Base-by-base conservation (phyloP, 2,329 filamentous ascomycete genomes). In the Talaromyces funiculosus region DNA sequence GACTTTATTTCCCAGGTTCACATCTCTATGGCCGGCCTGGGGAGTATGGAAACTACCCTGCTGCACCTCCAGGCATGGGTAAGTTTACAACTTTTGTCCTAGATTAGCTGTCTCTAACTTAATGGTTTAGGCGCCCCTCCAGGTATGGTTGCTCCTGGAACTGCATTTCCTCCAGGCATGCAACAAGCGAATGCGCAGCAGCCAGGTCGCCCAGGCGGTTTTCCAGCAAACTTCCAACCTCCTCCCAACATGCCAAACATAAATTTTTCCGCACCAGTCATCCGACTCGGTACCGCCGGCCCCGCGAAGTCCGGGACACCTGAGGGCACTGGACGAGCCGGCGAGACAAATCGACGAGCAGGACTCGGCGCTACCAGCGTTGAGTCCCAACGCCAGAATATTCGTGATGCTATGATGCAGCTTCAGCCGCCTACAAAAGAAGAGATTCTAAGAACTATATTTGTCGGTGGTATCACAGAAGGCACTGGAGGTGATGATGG, bases 211-310 rank as follows among this genome's bases (percentile, higher is more conserved):
- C 90, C 90, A 73, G 90, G 84, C 75, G 87, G 86, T 70, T 86
- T 96, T 65, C 91, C 90, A 64, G 80, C 87, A 62, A 90, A 86
- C 75, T 97, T 96, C 77, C 90, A 95, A 79, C 86, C 91, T 53
- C 92, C 93, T 9, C 81, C 90, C 55, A 96, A 94, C 72, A 90
- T 97, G 83, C 92, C 93, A 56, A 95, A 96, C 74, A 96, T 99
- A 81, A 97, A 99, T 80, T 96, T 97, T 80, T 96, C 90, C 70
- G 94, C 94, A 37, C 92, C 93, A 60, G 92, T 97, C 62, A 97
- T 99, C 71, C 90, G 94, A 59, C 84, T 99, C 49, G 94, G 93
- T 43, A 93, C 92, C 1, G 84, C 87, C 3, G 84, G 78, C 20
- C 75, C 86, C 2, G 76, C 83, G n/a, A 90, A 90, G 70, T 80